These are phyloP conservation scores for Coccomyxa sp. DNA, from an alignment of 139 green algal species.

Conservation along the genomic window DNA sequence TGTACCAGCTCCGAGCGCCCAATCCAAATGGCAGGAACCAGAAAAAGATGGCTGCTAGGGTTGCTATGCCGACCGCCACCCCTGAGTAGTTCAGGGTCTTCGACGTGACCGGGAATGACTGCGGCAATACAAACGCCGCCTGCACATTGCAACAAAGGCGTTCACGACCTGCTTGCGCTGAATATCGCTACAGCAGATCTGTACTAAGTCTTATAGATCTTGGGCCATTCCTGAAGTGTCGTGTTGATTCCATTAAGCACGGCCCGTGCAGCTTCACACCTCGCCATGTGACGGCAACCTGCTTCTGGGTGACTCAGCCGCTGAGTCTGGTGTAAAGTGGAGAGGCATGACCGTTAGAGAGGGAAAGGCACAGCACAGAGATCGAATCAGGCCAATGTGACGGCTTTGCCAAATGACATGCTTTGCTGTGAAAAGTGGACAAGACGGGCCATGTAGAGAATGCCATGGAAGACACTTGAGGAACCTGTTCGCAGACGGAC, in stretches of 20 bases:
- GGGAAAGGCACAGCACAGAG: background rate
- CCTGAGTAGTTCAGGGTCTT: slow-evolving; percentile 44
- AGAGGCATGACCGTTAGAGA: background rate
- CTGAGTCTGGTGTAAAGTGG: background rate
- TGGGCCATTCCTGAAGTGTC: background rate
- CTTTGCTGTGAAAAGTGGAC: too few relatives aligned
- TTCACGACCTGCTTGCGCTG: background rate
- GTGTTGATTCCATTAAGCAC: background rate
- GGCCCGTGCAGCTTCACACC: background rate
- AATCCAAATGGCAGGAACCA: slow-evolving; percentile 23
- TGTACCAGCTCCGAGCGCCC: background rate
- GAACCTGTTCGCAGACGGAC: background rate
- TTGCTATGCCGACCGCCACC: slow-evolving; percentile 30
- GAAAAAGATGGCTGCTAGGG: slow-evolving; percentile 21
- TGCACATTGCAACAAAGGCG: background rate
- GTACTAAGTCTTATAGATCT: background rate
- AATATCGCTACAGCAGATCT: background rate
- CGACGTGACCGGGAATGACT: slow-evolving; percentile 33
- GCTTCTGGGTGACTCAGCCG: background rate
- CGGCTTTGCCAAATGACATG: background rate
- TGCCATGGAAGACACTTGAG: background rate
- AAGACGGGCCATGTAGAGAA: background rate
- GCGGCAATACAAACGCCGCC: slow-evolving; percentile 38
- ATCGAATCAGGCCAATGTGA: background rate
- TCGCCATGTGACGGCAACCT: background rate